A percentile compares a stretch with the other conserved stretches of the same genome.
These are phyloP conservation scores for Rhodotorula sp. DNA, from an alignment of 1,284 basidiomycete genomes.

Conservation along the genomic window DNA sequence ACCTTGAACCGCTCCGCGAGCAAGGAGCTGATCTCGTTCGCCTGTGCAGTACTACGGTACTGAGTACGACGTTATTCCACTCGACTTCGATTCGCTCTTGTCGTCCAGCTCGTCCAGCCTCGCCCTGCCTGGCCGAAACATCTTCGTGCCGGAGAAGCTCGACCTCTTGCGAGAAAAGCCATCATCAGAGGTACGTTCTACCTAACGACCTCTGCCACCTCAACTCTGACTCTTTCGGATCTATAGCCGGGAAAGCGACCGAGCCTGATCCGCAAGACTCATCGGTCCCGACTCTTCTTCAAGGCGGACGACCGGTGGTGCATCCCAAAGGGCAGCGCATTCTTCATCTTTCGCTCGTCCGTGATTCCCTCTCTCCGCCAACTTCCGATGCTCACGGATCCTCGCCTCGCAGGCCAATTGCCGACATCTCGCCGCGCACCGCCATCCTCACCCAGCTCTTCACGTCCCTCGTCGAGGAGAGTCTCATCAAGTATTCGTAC, in stretches of 20 bases:
- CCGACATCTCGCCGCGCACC: conserved; percentile 47
- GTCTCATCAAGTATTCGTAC: conserved; percentile 84
- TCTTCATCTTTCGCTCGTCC: conserved; percentile 28
- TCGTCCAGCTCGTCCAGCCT: conserved; percentile 48
- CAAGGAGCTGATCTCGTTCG: not conserved
- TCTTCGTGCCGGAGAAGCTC: conserved; percentile 80
- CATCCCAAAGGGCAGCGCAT: conserved; percentile 59
- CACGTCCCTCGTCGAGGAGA: conserved; percentile 80
- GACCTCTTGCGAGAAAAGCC: conserved; percentile 72
- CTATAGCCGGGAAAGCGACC: conserved; percentile 69
- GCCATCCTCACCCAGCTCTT: conserved; percentile 63
- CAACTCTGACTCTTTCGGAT: not conserved
- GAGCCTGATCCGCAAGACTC: conserved; percentile 67
- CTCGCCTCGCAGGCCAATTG: conserved; percentile 43
- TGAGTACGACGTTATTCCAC: conserved; percentile 63
- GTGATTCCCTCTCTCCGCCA: not conserved
- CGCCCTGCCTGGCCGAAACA: conserved; percentile 76
- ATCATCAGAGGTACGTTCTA: conserved; percentile 55
- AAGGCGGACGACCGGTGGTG: conserved; percentile 94
- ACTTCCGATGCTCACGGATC: not conserved
- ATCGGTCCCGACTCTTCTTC: conserved; percentile 75
- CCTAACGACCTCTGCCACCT: rapidly evolving
- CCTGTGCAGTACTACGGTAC: conserved; percentile 70
- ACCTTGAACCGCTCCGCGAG: no score
- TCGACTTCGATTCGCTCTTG: conserved; percentile 56